Evolutionary conservation across 2,329 filamentous ascomycete species (phyloP).

Genomic region (Dactylonectria macrodidyma): DNA sequence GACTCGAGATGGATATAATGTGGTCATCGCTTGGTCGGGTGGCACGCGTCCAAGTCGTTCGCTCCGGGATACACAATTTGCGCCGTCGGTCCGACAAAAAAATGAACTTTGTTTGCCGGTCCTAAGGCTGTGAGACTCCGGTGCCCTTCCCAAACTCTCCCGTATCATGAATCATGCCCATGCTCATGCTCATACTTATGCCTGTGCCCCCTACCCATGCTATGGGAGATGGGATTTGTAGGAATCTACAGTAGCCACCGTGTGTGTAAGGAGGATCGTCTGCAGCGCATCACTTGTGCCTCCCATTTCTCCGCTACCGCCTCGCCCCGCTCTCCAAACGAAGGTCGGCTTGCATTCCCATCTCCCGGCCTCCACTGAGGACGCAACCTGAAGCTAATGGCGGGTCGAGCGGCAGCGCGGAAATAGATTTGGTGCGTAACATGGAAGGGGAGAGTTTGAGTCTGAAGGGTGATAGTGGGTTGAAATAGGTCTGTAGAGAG

Average conservation of each 20-base stretch:
- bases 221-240: slow-evolving; percentile 11
- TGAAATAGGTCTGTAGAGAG: neutral
- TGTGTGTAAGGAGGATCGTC: slow-evolving; percentile 11
- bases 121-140: slow-evolving; percentile 21
- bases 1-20: slow-evolving; percentile 15
- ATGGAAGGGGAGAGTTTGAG: slow-evolving; percentile 31
- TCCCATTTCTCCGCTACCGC: slow-evolving; percentile 46
- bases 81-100: neutral
- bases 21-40: slow-evolving; percentile 16
- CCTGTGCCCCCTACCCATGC: slow-evolving; percentile 8
- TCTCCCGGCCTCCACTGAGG: slow-evolving; percentile 37
- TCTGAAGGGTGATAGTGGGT: slow-evolving; percentile 3
- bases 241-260: slow-evolving; percentile 14
- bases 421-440: slow-evolving; percentile 19
- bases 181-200: neutral
- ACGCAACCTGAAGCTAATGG: slow-evolving; percentile 38
- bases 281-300: slow-evolving; percentile 23
- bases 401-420: slow-evolving; percentile 39
- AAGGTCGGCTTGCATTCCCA: slow-evolving; percentile 38
- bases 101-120: slow-evolving; percentile 13
- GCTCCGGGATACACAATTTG: slow-evolving; percentile 9
- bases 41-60: slow-evolving; percentile 14
- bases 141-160: slow-evolving; percentile 3
- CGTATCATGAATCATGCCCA: slow-evolving; percentile 13
- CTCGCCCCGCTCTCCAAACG: slow-evolving; percentile 34